phyloP scores from a whole-genome alignment of 2,329 filamentous ascomycete species.

The Aspergillus persii region DNA sequence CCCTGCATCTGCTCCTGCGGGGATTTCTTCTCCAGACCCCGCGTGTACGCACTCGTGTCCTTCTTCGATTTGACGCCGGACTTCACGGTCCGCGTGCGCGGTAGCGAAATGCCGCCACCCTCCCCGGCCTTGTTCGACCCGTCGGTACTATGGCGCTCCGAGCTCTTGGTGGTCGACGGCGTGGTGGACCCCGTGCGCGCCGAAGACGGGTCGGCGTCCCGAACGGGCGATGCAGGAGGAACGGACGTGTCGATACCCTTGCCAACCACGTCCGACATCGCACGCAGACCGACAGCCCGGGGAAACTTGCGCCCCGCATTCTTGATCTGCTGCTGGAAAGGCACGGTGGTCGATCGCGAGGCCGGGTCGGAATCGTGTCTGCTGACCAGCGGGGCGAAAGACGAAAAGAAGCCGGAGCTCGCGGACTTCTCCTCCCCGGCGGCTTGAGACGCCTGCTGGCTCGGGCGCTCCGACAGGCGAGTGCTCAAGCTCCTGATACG shows the following conservation, averaged over 20 bases:
- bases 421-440: constrained; percentile 54
- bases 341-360: constrained; percentile 48
- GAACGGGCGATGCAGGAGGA: constrained; percentile 45
- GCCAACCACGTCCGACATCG: constrained; percentile 73
- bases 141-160: constrained; percentile 75
- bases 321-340: constrained; percentile 47
- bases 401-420: constrained; percentile 41
- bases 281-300: constrained; percentile 68
- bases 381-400: constrained; percentile 47
- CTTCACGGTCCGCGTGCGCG: constrained; percentile 51
- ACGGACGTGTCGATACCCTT: constrained; percentile 49
- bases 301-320: constrained; percentile 61
- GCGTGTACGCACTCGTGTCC: constrained; percentile 88
- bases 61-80: constrained; percentile 73
- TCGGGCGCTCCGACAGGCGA: constrained; percentile 44
- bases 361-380: constrained; percentile 50
- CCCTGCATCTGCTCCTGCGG: constrained; percentile 80
- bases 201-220: constrained; percentile 61
- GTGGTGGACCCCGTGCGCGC: constrained; percentile 73
- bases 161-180: constrained; percentile 65
- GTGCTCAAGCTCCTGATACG: constrained; percentile 62
- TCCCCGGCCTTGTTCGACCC: constrained; percentile 49
- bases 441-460: constrained; percentile 52
- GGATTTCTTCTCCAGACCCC: constrained; percentile 75
- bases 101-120: constrained; percentile 49